A percentile compares a stretch with the other conserved stretches of the same genome.
Evolutionary conservation across 768 basidiomycete genomes (phyloP).

Genomic region (Russula sp.): DNA sequence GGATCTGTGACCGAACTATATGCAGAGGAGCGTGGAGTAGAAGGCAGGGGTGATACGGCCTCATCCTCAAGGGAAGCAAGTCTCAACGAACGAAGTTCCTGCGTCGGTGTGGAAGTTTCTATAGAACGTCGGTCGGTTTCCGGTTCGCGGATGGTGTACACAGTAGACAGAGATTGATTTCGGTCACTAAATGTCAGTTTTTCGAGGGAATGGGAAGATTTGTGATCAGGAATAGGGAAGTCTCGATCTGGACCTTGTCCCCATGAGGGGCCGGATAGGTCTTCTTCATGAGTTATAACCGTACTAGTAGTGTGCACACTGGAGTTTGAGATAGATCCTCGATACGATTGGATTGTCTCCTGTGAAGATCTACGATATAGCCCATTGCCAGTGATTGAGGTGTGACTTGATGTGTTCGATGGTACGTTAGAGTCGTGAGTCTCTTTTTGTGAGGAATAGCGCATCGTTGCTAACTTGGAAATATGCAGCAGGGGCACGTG

Average conservation of each 20-base stretch:
- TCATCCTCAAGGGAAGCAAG: conserved; percentile 34
- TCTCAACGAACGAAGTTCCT: conserved; percentile 29
- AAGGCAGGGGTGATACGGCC: conserved; percentile 35
- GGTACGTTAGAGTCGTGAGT: neutral
- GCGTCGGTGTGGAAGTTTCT: conserved; percentile 36
- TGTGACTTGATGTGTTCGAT: neutral
- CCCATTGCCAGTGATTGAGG: neutral
- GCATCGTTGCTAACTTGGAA: neutral
- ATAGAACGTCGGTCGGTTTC: conserved; percentile 31
- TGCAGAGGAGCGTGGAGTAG: conserved; percentile 68
- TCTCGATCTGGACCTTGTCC: neutral
- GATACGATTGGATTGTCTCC: neutral
- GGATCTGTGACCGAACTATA: too few relatives aligned
- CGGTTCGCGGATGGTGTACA: conserved; percentile 40
- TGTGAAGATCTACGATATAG: neutral
- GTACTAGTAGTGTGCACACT: neutral
- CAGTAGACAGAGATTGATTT: conserved; percentile 35
- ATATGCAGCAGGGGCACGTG: neutral
- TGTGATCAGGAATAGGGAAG: conserved; percentile 32
- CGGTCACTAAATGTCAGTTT: conserved; percentile 29
- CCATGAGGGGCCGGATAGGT: neutral
- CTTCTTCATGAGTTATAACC: neutral
- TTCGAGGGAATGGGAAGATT: conserved; percentile 33
- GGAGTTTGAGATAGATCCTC: neutral
- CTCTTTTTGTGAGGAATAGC: neutral